A percentile compares a stretch with the other conserved stretches of the same genome.
Evolutionary conservation across 768 basidiomycete genomes (phyloP).

Genomic region (Royoungia palumana): DNA sequence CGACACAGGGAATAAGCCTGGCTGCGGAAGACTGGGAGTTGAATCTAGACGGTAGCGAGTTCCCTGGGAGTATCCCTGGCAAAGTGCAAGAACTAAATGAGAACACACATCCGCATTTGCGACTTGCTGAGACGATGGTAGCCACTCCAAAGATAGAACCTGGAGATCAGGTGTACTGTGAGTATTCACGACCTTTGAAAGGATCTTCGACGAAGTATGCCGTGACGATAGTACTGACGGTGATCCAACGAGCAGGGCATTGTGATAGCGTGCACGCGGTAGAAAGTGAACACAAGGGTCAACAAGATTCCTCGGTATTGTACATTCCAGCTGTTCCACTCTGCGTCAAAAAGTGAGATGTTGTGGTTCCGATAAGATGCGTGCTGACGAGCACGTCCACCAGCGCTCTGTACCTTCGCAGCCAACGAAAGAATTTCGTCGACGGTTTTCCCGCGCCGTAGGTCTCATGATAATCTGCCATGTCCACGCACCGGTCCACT

Average conservation of each 20-base stretch:
- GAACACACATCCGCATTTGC: slow-evolving; percentile 60
- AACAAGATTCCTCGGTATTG: slow-evolving; percentile 50
- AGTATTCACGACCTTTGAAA: not conserved
- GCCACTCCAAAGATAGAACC: slow-evolving; percentile 56
- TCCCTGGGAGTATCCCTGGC: slow-evolving; percentile 54
- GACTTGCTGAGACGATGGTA: slow-evolving; percentile 52
- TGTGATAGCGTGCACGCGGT: slow-evolving; percentile 58
- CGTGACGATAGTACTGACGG: not conserved
- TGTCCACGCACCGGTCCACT: too few species aligned
- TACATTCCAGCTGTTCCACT: slow-evolving; percentile 56
- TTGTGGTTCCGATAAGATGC: not conserved
- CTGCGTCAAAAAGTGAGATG: slow-evolving; percentile 45
- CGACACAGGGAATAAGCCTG: slow-evolving; percentile 28
- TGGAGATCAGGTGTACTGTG: slow-evolving; percentile 64
- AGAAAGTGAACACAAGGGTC: slow-evolving; percentile 45
- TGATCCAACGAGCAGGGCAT: slow-evolving; percentile 36
- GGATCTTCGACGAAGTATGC: not conserved
- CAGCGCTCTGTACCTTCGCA: slow-evolving; percentile 49
- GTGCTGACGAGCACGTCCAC: not conserved
- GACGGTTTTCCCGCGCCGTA: slow-evolving; percentile 51
- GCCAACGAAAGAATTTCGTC: slow-evolving; percentile 45
- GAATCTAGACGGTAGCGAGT: slow-evolving; percentile 48
- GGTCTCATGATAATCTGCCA: slow-evolving; percentile 5
- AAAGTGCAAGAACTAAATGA: slow-evolving; percentile 55
- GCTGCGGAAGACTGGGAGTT: slow-evolving; percentile 52